A percentile compares a stretch with the other conserved stretches of the same genome.
Evolutionary conservation across 1,284 basidiomycete species (phyloP).

Genomic region (Xanthoconium separans): DNA sequence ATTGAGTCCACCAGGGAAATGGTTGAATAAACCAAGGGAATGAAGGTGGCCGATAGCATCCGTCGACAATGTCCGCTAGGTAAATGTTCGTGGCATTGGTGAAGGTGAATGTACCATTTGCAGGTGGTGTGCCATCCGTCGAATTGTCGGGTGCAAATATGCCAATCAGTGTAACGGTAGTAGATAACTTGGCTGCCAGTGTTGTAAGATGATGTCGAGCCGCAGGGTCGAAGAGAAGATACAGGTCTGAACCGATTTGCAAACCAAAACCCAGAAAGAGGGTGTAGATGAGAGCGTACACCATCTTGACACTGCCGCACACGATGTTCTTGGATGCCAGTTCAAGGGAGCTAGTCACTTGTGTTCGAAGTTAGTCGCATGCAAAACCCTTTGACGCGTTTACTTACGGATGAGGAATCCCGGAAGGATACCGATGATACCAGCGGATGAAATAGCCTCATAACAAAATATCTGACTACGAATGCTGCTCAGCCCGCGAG

Average conservation of each 20-base stretch:
- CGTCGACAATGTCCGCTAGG: slow-evolving; percentile 50
- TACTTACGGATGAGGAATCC: slow-evolving; percentile 78
- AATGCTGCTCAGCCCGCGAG: slow-evolving; percentile 78
- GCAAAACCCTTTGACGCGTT: slow-evolving; percentile 10
- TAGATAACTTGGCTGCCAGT: slow-evolving; percentile 49
- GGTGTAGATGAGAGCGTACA: slow-evolving; percentile 86
- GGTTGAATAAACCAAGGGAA: slow-evolving; percentile 79
- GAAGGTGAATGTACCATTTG: slow-evolving; percentile 73
- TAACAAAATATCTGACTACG: slow-evolving; percentile 79
- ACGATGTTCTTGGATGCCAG: slow-evolving; percentile 87
- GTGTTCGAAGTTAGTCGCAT: slow-evolving; percentile 16
- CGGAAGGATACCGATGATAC: slow-evolving; percentile 80
- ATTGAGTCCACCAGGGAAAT: slow-evolving; percentile 75
- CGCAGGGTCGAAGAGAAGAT: slow-evolving; percentile 69
- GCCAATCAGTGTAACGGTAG: slow-evolving; percentile 57
- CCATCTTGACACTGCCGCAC: slow-evolving; percentile 87
- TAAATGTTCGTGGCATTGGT: slow-evolving; percentile 48
- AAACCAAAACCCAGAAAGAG: slow-evolving; percentile 89
- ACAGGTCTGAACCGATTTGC: slow-evolving; percentile 85
- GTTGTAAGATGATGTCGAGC: slow-evolving; percentile 54
- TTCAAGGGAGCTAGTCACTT: slow-evolving; percentile 84
- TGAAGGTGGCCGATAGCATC: slow-evolving; percentile 65
- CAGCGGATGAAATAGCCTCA: slow-evolving; percentile 80
- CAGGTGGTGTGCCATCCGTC: slow-evolving; percentile 48
- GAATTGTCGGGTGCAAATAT: slow-evolving; percentile 67